These are phyloP conservation scores for Xerocomus cyaneibrunnescens DNA, from an alignment of 1,284 basidiomycete species.

Conservation along the genomic window DNA sequence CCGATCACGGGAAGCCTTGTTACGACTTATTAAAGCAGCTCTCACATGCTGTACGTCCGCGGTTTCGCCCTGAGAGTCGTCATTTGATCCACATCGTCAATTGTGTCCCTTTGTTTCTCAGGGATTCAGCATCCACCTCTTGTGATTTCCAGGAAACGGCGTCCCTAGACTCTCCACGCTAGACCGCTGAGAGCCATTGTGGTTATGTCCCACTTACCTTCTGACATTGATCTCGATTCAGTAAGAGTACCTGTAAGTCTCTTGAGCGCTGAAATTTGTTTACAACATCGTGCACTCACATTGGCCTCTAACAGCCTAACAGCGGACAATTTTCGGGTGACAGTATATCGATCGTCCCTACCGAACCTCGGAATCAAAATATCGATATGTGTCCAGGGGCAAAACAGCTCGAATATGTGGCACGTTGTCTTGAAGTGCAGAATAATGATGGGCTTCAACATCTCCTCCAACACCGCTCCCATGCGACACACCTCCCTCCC, in stretches of 20 bases:
- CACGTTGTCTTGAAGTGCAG: background rate
- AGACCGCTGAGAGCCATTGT: background rate
- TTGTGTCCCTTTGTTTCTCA: no score
- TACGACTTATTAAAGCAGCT: no score
- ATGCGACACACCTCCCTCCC: conserved; percentile 12
- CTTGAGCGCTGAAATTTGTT: background rate
- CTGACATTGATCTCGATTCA: background rate
- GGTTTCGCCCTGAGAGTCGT: no score
- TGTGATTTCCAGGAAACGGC: no score
- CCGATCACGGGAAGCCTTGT: no score
- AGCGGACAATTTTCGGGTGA: background rate
- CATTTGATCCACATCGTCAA: no score
- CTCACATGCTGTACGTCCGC: no score
- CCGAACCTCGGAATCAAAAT: background rate
- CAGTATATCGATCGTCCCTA: no score
- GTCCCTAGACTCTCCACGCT: no score
- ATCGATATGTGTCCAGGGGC: background rate
- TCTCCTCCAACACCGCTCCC: background rate
- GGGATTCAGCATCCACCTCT: no score
- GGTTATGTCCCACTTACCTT: background rate
- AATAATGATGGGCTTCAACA: background rate
- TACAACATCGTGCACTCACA: background rate
- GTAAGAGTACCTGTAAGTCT: background rate
- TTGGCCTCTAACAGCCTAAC: background rate
- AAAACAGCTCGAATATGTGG: background rate